Conservation (phyloP, 2,329 filamentous ascomycete species). For the Keithomyces neogunnii region DNA sequence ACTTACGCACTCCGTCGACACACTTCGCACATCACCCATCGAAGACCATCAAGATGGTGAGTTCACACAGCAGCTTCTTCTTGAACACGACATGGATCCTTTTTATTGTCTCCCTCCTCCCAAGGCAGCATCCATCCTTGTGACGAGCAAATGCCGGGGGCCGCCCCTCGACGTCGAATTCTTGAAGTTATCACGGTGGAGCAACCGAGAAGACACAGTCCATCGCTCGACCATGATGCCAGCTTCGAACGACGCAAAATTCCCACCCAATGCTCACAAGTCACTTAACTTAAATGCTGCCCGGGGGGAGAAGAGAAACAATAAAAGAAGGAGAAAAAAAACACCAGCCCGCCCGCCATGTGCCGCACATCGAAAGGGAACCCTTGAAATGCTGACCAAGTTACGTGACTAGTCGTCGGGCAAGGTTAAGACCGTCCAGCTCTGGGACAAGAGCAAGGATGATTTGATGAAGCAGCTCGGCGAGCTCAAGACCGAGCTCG, state of each 20-base stretch:
- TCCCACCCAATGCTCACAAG: not conserved
- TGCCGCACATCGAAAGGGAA: not conserved
- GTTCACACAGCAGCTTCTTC: slow-evolving; percentile 18
- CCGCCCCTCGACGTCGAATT: not conserved
- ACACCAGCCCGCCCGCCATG: not conserved
- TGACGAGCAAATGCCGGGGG: not conserved
- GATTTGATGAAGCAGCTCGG: slow-evolving; percentile 92
- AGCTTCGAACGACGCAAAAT: not conserved
- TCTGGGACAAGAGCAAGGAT: slow-evolving; percentile 99
- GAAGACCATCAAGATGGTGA: slow-evolving; percentile 41
- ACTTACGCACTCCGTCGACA: slow-evolving; percentile 28
- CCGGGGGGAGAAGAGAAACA: not conserved
- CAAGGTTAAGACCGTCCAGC: slow-evolving; percentile 89
- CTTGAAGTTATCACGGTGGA: not conserved
- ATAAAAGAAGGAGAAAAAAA: too few species aligned
- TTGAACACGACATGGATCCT: not conserved
- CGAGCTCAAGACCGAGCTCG: slow-evolving; percentile 93
- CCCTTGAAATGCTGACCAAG: not conserved
- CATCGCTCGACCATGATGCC: not conserved
- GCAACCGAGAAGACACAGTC: not conserved
- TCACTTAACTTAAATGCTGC: not conserved
- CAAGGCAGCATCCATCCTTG: not conserved
- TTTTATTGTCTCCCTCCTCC: not conserved
- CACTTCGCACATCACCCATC: slow-evolving; percentile 31
- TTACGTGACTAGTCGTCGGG: slow-evolving; percentile 31